Evolutionary conservation across 257 asterid species (phyloP).

Genomic region (Nicotiana tomentosiformis): DNA sequence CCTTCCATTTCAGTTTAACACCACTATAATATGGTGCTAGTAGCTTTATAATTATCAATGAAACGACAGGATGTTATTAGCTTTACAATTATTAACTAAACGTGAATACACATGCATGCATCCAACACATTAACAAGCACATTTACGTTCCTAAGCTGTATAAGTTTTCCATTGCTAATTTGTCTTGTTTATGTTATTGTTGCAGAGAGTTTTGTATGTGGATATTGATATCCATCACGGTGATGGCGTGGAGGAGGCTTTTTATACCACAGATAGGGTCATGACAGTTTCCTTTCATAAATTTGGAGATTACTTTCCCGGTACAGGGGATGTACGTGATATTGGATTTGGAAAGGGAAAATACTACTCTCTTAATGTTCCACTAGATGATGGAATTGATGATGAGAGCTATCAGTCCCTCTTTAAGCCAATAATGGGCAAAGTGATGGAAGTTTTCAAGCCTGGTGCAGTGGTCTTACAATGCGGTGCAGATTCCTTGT

Average conservation of each 20-base stretch:
- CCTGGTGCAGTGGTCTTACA: constrained; percentile 42
- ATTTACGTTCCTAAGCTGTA: neutral
- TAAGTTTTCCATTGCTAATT: constrained; percentile 7
- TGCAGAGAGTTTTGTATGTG: constrained; percentile 40
- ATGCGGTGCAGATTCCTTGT: constrained; percentile 42
- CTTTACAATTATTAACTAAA: neutral
- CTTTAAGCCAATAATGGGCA: constrained; percentile 41
- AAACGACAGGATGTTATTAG: neutral
- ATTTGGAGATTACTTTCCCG: constrained; percentile 42
- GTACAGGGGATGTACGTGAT: constrained; percentile 36
- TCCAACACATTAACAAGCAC: neutral
- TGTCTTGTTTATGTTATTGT: constrained; percentile 1
- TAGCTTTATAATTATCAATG: neutral
- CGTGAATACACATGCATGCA: neutral
- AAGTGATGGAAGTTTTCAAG: constrained; percentile 37
- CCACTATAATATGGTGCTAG: neutral
- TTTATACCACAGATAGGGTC: constrained; percentile 41
- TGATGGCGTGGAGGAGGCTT: constrained; percentile 40
- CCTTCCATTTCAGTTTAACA: neutral
- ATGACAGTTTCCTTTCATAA: constrained; percentile 47
- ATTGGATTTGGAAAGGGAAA: constrained; percentile 32
- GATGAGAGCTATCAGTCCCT: constrained; percentile 40
- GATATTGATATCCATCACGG: constrained; percentile 45
- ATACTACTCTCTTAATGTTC: constrained; percentile 38
- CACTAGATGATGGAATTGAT: constrained; percentile 39